These are phyloP conservation scores for Solanum neorickii DNA, from an alignment of 257 asterid species.

Conservation along the genomic window DNA sequence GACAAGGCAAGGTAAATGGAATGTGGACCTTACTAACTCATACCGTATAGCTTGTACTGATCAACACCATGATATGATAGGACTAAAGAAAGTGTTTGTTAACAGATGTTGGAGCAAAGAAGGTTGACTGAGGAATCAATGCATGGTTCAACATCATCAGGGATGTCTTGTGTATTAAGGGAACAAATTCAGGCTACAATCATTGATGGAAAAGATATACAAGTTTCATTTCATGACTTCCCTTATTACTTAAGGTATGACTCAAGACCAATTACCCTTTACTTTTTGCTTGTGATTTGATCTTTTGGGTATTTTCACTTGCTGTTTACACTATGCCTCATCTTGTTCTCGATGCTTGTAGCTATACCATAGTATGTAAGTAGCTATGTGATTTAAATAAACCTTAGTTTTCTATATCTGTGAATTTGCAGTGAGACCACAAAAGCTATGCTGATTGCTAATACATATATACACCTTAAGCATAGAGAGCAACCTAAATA, in stretches of 20 bases:
- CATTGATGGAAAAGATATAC: constrained; percentile 42
- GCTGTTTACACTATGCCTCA: no score
- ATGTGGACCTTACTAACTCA: neutral
- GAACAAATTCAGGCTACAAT: constrained; percentile 45
- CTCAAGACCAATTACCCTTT: neutral
- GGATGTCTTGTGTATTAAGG: constrained; percentile 49
- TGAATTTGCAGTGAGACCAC: constrained; percentile 68
- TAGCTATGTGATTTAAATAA: neutral
- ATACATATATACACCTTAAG: constrained; percentile 71
- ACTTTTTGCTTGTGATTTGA: neutral
- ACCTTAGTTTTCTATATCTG: neutral
- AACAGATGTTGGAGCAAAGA: constrained; percentile 42
- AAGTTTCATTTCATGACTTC: constrained; percentile 70
- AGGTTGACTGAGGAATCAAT: constrained; percentile 43
- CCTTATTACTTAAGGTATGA: constrained; percentile 78
- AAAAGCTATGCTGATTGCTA: constrained; percentile 62
- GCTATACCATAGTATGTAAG: neutral
- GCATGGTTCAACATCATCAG: constrained; percentile 40
- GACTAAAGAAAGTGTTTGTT: constrained; percentile 3
- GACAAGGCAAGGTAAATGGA: constrained; percentile 24
- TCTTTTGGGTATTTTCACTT: neutral
- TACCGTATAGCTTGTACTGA: neutral
- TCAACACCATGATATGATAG: neutral
- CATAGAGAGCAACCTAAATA: constrained; percentile 50
- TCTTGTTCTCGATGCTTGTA: neutral